Conservation (phyloP, 371 early-diverging fungal species). For the Thermomucor indicae-seudaticae region DNA sequence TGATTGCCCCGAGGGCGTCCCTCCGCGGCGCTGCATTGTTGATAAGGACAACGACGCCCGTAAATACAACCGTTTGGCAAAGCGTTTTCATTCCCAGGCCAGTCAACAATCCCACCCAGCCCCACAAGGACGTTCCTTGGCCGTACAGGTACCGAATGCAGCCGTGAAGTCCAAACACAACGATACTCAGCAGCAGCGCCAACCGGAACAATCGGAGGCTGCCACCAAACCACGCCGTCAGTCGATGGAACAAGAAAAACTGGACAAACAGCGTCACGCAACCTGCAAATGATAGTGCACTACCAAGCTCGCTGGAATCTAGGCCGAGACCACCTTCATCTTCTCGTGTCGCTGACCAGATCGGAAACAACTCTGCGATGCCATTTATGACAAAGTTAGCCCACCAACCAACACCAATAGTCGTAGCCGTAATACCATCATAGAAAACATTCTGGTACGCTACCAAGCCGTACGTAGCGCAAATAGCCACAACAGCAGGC, state of each 20-base stretch:
- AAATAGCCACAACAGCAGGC: slow-evolving; percentile 25
- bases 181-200: slow-evolving; percentile 31
- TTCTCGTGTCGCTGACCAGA: slow-evolving; percentile 4
- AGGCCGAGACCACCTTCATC: slow-evolving; percentile 55
- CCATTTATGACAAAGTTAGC: background rate
- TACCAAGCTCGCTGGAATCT: slow-evolving; percentile 42
- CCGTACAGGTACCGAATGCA: slow-evolving; percentile 16
- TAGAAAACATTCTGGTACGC: slow-evolving; percentile 35
- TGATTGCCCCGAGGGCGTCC: slow-evolving; percentile 31
- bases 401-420: background rate
- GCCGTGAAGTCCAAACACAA: slow-evolving; percentile 36
- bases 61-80: slow-evolving; percentile 28
- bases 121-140: background rate
- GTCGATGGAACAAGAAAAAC: slow-evolving; percentile 47
- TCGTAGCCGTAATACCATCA: slow-evolving; percentile 23
- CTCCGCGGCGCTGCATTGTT: slow-evolving; percentile 29
- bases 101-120: slow-evolving; percentile 15
- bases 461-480: slow-evolving; percentile 26
- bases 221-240: slow-evolving; percentile 27
- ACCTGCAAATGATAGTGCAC: slow-evolving; percentile 47
- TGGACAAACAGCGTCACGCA: slow-evolving; percentile 48
- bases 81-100: slow-evolving; percentile 27
- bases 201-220: slow-evolving; percentile 42
- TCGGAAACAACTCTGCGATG: slow-evolving; percentile 2
- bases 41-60: slow-evolving; percentile 26